These are phyloP conservation scores for Fraxinus albicans DNA, from an alignment of 305 asterid species.

Conservation along the genomic window DNA sequence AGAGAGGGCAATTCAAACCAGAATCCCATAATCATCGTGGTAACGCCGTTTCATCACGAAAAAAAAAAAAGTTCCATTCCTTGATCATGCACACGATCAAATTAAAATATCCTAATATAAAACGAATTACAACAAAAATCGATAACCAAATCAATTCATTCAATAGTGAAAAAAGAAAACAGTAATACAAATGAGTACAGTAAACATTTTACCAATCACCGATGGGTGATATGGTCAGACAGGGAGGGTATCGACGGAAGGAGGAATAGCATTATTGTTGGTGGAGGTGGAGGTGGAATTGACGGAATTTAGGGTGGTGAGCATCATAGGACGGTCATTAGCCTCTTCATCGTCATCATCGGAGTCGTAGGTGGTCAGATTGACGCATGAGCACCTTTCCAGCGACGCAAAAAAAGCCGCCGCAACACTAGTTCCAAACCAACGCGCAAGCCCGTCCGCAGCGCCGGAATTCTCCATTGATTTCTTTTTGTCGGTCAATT, in stretches of 20 bases:
- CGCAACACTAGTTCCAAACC: constrained; percentile 83
- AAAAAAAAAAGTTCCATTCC: background rate
- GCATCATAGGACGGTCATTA: constrained; percentile 81
- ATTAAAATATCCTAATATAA: constrained; percentile 1
- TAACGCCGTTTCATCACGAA: background rate
- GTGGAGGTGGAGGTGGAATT: constrained; percentile 38
- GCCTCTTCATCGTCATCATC: constrained; percentile 82
- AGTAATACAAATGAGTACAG: background rate
- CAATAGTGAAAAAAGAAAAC: background rate
- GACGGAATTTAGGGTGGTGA: constrained; percentile 47
- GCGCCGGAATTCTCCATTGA: constrained; percentile 53
- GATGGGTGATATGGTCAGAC: constrained; percentile 45
- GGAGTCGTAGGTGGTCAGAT: constrained; percentile 71
- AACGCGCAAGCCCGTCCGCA: constrained; percentile 77
- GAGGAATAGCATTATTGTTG: constrained; percentile 22
- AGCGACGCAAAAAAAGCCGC: constrained; percentile 88
- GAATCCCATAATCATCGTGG: background rate
- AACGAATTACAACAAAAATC: constrained; percentile 5
- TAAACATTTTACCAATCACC: constrained; percentile 30
- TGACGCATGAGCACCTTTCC: constrained; percentile 90
- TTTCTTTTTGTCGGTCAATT: background rate
- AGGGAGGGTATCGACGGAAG: constrained; percentile 65
- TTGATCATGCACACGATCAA: background rate
- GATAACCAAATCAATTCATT: background rate
- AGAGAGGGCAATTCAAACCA: background rate